These are phyloP conservation scores for Bretschneidera sinensis DNA, from an alignment of 345 rosid genomes.

Conservation along the genomic window DNA sequence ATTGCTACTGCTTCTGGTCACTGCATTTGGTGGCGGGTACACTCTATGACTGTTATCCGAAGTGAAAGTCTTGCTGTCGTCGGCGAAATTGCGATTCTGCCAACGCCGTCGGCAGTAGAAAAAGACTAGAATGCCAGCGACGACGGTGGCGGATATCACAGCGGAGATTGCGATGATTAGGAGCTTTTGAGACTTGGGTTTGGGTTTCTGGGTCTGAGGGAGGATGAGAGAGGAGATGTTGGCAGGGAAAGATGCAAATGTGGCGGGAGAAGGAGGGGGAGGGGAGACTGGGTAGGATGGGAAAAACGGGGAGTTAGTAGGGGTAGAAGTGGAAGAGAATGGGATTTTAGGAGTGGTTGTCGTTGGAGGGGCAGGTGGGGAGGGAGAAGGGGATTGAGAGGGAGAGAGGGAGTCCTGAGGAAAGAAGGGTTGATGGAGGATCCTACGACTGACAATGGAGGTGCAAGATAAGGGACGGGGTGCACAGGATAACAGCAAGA, in stretches of 20 bases:
- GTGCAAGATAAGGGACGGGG: conserved; percentile 3
- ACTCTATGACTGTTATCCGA: conserved; percentile 34
- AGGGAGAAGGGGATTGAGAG: conserved; percentile 37
- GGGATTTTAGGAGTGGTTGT: conserved; percentile 41
- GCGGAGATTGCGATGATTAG: conserved; percentile 48
- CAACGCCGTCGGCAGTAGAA: conserved; percentile 48
- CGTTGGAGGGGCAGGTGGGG: conserved; percentile 29
- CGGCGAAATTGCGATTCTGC: conserved; percentile 16
- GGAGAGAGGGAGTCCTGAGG: conserved; percentile 49
- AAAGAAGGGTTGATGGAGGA: conserved; percentile 71
- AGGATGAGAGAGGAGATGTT: conserved; percentile 83
- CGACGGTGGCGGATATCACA: conserved; percentile 38
- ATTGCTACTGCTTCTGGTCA: conserved; percentile 12
- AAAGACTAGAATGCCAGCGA: conserved; percentile 29
- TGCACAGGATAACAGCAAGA: conserved; percentile 20
- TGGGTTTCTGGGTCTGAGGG: conserved; percentile 51
- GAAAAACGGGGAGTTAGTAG: conserved; percentile 61
- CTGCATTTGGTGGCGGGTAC: conserved; percentile 25
- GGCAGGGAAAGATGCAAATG: conserved; percentile 85
- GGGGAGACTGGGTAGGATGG: conserved; percentile 69
- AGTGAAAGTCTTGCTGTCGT: conserved; percentile 42
- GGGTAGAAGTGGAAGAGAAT: conserved; percentile 44
- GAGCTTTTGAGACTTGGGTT: conserved; percentile 39
- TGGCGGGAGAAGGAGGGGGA: conserved; percentile 67
- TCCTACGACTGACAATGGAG: conserved; percentile 41